phyloP scores from a whole-genome alignment of 1,139 yeast species.

The Pneumocystis carinii region DNA sequence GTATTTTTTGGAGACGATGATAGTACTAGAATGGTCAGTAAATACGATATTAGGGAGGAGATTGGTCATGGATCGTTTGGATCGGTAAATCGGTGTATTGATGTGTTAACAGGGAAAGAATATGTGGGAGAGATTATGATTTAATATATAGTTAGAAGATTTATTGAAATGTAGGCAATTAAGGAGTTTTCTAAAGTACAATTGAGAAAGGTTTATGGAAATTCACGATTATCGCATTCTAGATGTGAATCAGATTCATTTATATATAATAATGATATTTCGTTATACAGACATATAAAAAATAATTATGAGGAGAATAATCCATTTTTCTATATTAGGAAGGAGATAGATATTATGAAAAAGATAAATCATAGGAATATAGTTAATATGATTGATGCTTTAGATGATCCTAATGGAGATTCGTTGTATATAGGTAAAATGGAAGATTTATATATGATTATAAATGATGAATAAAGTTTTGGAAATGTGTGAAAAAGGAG shows the following conservation, averaged over 20 bases:
- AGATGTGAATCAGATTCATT: background rate
- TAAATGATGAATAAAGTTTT: conserved; percentile 28
- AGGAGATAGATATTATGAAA: conserved; percentile 72
- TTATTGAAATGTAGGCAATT: background rate
- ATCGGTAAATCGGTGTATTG: conserved; percentile 69
- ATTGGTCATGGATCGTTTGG: conserved; percentile 89
- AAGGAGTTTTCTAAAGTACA: background rate
- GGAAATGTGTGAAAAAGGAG: conserved; percentile 50
- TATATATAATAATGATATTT: background rate
- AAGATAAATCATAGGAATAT: conserved; percentile 68
- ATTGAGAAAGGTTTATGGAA: background rate
- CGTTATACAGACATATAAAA: background rate
- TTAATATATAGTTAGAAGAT: background rate
- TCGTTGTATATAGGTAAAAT: conserved; percentile 40
- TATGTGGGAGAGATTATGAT: conserved; percentile 21
- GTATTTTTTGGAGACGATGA: conserved; percentile 20
- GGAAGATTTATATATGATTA: background rate
- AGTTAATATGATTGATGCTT: conserved; percentile 73
- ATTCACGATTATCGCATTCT: background rate
- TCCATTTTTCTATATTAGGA: conserved; percentile 35
- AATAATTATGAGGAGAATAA: conserved; percentile 22
- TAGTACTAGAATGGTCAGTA: conserved; percentile 25
- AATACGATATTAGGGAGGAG: conserved; percentile 45
- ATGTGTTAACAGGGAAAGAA: conserved; percentile 32
- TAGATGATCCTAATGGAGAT: conserved; percentile 50